These are phyloP conservation scores for Flaveria robusta DNA, from an alignment of 129 eudicot genomes.

Conservation along the genomic window DNA sequence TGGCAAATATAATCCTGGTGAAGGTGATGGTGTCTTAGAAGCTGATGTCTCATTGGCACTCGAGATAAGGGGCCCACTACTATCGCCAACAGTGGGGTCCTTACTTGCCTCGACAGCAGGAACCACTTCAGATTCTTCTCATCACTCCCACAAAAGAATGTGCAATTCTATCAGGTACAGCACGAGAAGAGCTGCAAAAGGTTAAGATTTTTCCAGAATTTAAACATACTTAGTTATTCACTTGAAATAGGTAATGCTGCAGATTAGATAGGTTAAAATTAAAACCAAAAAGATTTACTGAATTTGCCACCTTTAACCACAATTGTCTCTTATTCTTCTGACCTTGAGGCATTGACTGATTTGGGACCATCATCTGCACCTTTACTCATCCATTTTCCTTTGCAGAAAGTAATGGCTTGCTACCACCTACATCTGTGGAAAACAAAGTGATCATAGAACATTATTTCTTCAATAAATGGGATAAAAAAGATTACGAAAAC, in stretches of 20 bases:
- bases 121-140: conserved; percentile 8
- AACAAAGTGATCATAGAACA: background rate
- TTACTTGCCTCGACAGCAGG: conserved; percentile 36
- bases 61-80: conserved; percentile 19
- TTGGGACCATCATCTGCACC: conserved; percentile 39
- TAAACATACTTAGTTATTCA: conserved; percentile 8
- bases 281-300: background rate
- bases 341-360: conserved; percentile 37
- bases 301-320: conserved; percentile 12
- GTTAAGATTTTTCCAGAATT: conserved; percentile 9
- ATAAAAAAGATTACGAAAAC: background rate
- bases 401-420: conserved; percentile 41
- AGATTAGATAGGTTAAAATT: conserved; percentile 2
- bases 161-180: background rate
- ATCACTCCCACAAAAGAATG: conserved; percentile 1
- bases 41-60: conserved; percentile 24
- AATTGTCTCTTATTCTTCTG: conserved; percentile 34
- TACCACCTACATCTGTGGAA: conserved; percentile 52
- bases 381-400: conserved; percentile 61
- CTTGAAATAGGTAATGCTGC: conserved; percentile 26
- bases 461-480: conserved; percentile 10
- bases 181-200: background rate
- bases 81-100: conserved; percentile 22
- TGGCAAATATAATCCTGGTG: conserved; percentile 48
- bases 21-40: conserved; percentile 39